Evolutionary conservation across 1,284 basidiomycete species (phyloP).

Genomic region (Athelia sp.): DNA sequence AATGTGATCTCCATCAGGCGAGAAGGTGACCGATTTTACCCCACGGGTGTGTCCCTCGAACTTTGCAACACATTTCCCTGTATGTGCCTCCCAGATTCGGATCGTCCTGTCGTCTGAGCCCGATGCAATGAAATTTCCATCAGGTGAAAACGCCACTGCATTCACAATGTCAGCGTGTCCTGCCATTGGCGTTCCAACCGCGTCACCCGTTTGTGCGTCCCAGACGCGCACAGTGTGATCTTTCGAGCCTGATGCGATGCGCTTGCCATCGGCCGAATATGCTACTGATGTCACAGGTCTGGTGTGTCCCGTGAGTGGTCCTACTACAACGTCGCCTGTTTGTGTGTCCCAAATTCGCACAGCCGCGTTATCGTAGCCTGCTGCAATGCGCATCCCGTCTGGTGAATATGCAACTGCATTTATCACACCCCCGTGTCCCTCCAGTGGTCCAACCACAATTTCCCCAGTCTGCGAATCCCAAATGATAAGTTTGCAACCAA

Average conservation of each 20-base stretch:
- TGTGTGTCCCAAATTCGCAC: too few species aligned
- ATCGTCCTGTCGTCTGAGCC: conserved; percentile 8
- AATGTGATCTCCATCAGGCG: background rate
- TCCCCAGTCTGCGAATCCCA: too few species aligned
- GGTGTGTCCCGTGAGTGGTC: too few species aligned
- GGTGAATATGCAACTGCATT: too few species aligned
- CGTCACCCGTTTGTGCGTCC: background rate
- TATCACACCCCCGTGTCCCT: too few species aligned
- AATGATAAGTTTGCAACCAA: too few species aligned
- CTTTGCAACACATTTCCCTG: background rate
- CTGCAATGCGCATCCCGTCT: too few species aligned
- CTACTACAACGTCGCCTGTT: too few species aligned
- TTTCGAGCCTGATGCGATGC: background rate
- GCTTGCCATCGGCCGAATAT: background rate
- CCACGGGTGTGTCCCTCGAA: background rate
- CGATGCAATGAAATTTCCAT: conserved; percentile 15
- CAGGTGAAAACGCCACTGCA: conserved; percentile 14
- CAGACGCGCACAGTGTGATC: background rate
- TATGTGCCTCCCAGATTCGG: conserved; percentile 11
- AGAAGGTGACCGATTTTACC: background rate
- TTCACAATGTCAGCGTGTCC: conserved; percentile 11
- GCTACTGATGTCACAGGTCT: too few species aligned
- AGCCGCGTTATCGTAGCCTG: too few species aligned
- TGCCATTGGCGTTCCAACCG: background rate
- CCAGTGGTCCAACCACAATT: too few species aligned